A percentile compares a stretch with the other conserved stretches of the same genome.
Evolutionary conservation across 495 filamentous ascomycete genomes (phyloP).

Genomic region (Patellaria atrata): DNA sequence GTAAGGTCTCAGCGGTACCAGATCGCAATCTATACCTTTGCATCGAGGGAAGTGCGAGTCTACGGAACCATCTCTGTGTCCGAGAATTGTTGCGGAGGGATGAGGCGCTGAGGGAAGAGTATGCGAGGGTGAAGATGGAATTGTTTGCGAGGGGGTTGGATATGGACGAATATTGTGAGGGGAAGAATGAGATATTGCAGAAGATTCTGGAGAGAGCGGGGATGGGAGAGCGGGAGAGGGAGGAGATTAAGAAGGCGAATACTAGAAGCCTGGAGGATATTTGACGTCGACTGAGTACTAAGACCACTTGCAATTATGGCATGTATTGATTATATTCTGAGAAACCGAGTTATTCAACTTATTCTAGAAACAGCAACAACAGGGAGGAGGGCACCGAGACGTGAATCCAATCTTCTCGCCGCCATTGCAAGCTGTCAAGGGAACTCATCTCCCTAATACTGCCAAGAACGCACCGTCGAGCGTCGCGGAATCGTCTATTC

Average conservation of each 20-base stretch:
- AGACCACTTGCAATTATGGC: too few relatives aligned
- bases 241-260: slow-evolving; percentile 5
- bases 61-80: slow-evolving; percentile 17
- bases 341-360: too few relatives aligned
- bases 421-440: too few relatives aligned
- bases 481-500: too few relatives aligned
- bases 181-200: slow-evolving; percentile 10
- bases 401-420: too few relatives aligned
- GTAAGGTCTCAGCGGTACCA: slow-evolving; percentile 8
- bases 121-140: slow-evolving; percentile 12
- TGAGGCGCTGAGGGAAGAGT: slow-evolving; percentile 14
- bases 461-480: too few relatives aligned
- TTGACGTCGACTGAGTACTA: too few relatives aligned
- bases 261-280: too few relatives aligned
- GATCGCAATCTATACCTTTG: slow-evolving; percentile 16
- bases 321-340: too few relatives aligned
- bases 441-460: too few relatives aligned
- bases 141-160: slow-evolving; percentile 4
- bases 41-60: slow-evolving; percentile 11
- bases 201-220: slow-evolving; percentile 14
- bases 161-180: slow-evolving; percentile 13
- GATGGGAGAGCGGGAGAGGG: slow-evolving; percentile 36
- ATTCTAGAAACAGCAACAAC: too few relatives aligned
- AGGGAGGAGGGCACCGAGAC: too few relatives aligned
- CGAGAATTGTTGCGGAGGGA: slow-evolving; percentile 12